phyloP scores from a whole-genome alignment of 1,284 basidiomycete genomes.

The Blastosporella zonata region DNA sequence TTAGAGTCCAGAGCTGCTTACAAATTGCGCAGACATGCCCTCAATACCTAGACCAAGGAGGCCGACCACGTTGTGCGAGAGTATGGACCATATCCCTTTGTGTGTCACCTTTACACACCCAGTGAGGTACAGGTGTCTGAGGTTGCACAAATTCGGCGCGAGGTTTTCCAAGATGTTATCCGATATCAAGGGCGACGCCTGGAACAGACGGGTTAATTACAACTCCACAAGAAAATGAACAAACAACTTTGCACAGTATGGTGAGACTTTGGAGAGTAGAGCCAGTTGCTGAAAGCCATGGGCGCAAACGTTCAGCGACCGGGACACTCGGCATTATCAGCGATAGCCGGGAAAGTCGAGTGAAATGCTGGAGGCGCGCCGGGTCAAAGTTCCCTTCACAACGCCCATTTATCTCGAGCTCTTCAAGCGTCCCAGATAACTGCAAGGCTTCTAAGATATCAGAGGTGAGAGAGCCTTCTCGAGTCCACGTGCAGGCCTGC shows the following conservation, averaged over 20 bases:
- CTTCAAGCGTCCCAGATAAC: conserved; percentile 38
- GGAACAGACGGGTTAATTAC: conserved; percentile 5
- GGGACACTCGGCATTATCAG: conserved; percentile 67
- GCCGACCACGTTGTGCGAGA: conserved; percentile 41
- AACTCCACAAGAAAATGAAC: conserved; percentile 2
- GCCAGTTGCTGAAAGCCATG: conserved; percentile 49
- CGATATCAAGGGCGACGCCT: conserved; percentile 56
- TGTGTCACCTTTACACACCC: conserved; percentile 72
- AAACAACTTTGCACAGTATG: conserved; percentile 61
- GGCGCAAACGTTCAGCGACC: conserved; percentile 46
- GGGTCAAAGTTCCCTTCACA: conserved; percentile 54
- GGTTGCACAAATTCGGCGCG: conserved; percentile 41
- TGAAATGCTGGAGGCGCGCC: conserved; percentile 44
- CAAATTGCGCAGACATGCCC: conserved; percentile 59
- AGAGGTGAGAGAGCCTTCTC: conserved; percentile 65
- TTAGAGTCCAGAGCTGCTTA: conserved; percentile 23
- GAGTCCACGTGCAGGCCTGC: conserved; percentile 66
- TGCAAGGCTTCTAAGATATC: conserved; percentile 51
- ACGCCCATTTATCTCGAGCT: conserved; percentile 69
- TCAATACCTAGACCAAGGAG: conserved; percentile 58
- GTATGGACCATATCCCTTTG: conserved; percentile 47
- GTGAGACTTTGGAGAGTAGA: conserved; percentile 50
- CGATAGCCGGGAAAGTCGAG: conserved; percentile 46
- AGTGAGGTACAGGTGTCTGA: conserved; percentile 56
- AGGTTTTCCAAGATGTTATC: conserved; percentile 49